phyloP scores from a whole-genome alignment of 768 basidiomycete genomes.

The Trametes villosa region DNA sequence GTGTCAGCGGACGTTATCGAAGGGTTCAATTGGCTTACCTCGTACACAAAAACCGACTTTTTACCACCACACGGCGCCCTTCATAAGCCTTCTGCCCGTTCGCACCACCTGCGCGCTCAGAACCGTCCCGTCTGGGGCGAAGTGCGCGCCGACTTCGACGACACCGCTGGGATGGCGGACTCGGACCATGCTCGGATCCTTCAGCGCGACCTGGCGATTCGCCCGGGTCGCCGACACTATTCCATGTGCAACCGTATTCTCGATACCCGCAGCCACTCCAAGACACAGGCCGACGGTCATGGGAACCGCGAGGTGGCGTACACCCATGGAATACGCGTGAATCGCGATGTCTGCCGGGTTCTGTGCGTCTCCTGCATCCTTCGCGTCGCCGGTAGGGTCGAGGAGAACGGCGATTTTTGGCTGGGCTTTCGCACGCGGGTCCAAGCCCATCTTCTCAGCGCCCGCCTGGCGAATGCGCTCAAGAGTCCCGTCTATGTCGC shows the following conservation, averaged over 20 bases:
- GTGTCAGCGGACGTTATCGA: not conserved
- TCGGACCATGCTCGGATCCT: conserved; percentile 38
- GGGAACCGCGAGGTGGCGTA: conserved; percentile 69
- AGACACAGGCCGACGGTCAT: conserved; percentile 75
- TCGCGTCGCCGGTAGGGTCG: conserved; percentile 37
- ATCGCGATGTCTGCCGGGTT: conserved; percentile 62
- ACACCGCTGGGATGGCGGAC: conserved; percentile 70
- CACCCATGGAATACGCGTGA: conserved; percentile 72
- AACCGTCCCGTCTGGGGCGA: conserved; percentile 50
- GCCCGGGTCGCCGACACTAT: conserved; percentile 41
- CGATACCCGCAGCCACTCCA: conserved; percentile 61
- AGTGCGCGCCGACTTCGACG: conserved; percentile 68
- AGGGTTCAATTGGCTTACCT: not conserved
- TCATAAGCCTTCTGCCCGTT: conserved; percentile 75
- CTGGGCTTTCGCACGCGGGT: conserved; percentile 64
- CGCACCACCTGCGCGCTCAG: conserved; percentile 65
- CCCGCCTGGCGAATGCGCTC: conserved; percentile 60
- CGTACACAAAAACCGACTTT: not conserved
- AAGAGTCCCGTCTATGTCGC: conserved; percentile 41
- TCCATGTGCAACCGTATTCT: conserved; percentile 59
- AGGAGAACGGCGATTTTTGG: conserved; percentile 70
- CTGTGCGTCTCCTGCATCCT: too few relatives aligned
- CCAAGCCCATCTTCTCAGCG: conserved; percentile 64
- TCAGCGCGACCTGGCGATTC: conserved; percentile 11
- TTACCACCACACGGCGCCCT: conserved; percentile 69